phyloP scores from a whole-genome alignment of 179 eudicot genomes.

The Heliamphora pulchella region DNA sequence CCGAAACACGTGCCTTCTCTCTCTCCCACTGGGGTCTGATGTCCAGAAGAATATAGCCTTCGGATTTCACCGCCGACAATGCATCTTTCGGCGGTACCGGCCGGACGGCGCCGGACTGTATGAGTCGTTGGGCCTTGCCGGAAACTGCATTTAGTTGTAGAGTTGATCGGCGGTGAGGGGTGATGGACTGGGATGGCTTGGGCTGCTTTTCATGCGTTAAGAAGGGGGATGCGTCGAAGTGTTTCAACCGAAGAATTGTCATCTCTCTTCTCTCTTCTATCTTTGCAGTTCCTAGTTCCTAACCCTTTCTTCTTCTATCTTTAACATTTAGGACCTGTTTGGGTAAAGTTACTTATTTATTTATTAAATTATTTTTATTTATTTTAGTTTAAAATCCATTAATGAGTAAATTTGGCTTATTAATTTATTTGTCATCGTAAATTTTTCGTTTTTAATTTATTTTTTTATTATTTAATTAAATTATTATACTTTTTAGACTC shows the following conservation, averaged over 20 bases:
- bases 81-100: constrained; percentile 64
- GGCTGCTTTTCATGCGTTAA: constrained; percentile 18
- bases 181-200: constrained; percentile 14
- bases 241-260: constrained; percentile 48
- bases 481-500: too few species aligned
- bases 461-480: too few species aligned
- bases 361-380: too few species aligned
- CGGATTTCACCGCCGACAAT: constrained; percentile 34
- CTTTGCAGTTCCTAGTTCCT: too few species aligned
- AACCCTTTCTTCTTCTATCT: constrained; percentile 4
- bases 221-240: constrained; percentile 21
- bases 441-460: too few species aligned
- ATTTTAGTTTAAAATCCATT: too few species aligned
- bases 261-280: constrained; percentile 25
- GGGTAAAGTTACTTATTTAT: too few species aligned
- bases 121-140: constrained; percentile 45
- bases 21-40: constrained; percentile 87
- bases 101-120: constrained; percentile 53
- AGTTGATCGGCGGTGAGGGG: constrained; percentile 17
- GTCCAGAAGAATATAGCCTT: constrained; percentile 60
- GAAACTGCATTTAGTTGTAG: constrained; percentile 30
- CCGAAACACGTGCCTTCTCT: constrained; percentile 63
- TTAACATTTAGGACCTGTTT: too few species aligned
- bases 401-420: too few species aligned
- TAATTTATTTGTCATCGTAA: too few species aligned